Evolutionary conservation across 768 basidiomycete genomes (phyloP).

Genomic region (Mycena venus): DNA sequence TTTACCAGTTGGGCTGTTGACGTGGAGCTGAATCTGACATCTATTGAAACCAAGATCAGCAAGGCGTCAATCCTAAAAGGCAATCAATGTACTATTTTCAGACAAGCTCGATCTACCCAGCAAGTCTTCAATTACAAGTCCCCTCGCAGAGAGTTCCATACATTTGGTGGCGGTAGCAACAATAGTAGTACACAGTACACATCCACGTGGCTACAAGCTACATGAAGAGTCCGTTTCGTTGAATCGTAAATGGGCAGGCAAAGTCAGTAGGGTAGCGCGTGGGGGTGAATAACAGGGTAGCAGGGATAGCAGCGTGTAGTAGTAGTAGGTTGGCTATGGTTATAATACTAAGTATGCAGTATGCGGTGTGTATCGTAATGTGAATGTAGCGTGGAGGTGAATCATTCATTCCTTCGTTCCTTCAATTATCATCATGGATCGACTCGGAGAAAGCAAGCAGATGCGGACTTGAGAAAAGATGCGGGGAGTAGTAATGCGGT

Average conservation of each 20-base stretch:
- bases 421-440: background rate
- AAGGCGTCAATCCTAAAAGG: too few relatives aligned
- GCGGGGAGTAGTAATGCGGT: slow-evolving; percentile 20
- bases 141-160: background rate
- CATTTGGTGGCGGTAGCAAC: background rate
- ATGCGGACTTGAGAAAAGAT: background rate
- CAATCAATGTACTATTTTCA: background rate
- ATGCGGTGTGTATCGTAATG: background rate
- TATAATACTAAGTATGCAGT: too few relatives aligned
- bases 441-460: background rate
- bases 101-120: background rate
- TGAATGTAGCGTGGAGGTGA: background rate
- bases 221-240: background rate
- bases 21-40: too few relatives aligned
- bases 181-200: slow-evolving; percentile 16
- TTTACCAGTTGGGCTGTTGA: too few relatives aligned
- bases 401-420: background rate
- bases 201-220: background rate
- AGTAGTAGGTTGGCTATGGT: background rate
- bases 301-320: background rate
- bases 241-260: slow-evolving; percentile 4
- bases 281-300: background rate
- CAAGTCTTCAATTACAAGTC: background rate
- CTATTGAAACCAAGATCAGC: too few relatives aligned
- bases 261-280: background rate